A percentile compares a stretch with the other conserved stretches of the same genome.
phyloP scores from a whole-genome alignment of 2,329 filamentous ascomycete species.

The Knoxdaviesia capensis region DNA sequence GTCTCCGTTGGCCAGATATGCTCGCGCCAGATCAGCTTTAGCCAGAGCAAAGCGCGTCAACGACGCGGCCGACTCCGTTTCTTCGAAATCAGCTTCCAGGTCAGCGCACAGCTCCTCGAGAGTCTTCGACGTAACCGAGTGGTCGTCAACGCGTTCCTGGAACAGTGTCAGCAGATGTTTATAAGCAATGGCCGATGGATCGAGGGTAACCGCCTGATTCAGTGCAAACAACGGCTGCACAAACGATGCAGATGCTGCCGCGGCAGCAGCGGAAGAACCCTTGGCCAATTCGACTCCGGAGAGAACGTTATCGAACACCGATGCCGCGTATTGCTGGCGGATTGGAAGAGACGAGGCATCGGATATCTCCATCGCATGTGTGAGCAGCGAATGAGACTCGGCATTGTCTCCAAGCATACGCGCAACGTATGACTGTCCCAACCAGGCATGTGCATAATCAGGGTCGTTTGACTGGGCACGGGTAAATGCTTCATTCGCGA shows the following conservation, averaged over 20 bases:
- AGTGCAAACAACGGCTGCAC: conserved; percentile 81
- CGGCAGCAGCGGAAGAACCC: conserved; percentile 12
- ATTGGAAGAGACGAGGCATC: conserved; percentile 54
- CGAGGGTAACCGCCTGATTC: conserved; percentile 55
- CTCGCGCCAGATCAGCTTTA: conserved; percentile 73
- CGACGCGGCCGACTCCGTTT: conserved; percentile 53
- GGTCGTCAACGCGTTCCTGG: conserved; percentile 60
- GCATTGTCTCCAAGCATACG: conserved; percentile 51
- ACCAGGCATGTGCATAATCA: conserved; percentile 82
- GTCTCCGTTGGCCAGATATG: conserved; percentile 47
- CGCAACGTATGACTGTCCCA: conserved; percentile 78
- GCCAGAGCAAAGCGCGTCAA: conserved; percentile 63
- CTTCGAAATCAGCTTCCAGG: conserved; percentile 69
- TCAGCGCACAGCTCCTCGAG: conserved; percentile 46
- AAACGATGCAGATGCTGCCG: conserved; percentile 34
- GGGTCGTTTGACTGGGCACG: conserved; percentile 86
- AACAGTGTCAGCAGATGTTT: conserved; percentile 65
- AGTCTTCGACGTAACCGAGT: conserved; percentile 37
- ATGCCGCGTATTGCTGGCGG: conserved; percentile 60
- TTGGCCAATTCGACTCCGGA: no score
- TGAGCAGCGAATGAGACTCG: conserved; percentile 72
- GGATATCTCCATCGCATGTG: conserved; percentile 84
- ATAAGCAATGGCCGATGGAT: conserved; percentile 49
- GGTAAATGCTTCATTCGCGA: conserved; percentile 83
- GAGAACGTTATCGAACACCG: conserved; percentile 65